These are phyloP conservation scores for Ustulina deusta DNA, from an alignment of 2,329 filamentous ascomycete genomes.

Conservation along the genomic window DNA sequence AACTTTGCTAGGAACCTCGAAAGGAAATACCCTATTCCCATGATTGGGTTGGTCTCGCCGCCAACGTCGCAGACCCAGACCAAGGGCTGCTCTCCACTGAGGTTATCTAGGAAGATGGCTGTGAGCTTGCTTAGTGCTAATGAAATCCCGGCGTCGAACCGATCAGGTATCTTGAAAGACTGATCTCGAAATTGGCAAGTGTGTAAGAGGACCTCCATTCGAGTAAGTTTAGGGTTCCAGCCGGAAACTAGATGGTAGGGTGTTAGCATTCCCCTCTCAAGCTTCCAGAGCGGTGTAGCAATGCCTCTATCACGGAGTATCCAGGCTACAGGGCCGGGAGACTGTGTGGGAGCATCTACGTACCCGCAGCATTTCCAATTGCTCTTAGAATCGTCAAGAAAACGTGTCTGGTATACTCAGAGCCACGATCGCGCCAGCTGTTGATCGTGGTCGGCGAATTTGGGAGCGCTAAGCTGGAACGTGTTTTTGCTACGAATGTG, in stretches of 20 bases:
- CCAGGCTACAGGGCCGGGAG: background rate
- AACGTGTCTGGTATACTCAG: slow-evolving; percentile 45
- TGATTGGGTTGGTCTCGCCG: background rate
- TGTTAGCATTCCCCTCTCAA: slow-evolving; percentile 22
- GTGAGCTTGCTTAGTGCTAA: slow-evolving; percentile 60
- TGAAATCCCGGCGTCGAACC: slow-evolving; percentile 52
- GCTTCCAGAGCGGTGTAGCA: background rate
- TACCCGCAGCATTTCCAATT: slow-evolving; percentile 53
- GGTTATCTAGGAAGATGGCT: slow-evolving; percentile 57
- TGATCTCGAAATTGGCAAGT: slow-evolving; percentile 52
- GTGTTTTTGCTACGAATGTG: slow-evolving; percentile 3
- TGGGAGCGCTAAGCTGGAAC: background rate
- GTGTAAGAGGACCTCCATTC: slow-evolving; percentile 63
- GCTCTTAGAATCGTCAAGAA: slow-evolving; percentile 59
- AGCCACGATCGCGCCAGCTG: background rate
- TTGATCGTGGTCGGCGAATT: too few species aligned
- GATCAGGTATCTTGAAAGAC: slow-evolving; percentile 61
- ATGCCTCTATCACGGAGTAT: background rate
- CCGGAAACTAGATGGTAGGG: slow-evolving; percentile 21
- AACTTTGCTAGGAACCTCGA: slow-evolving; percentile 56
- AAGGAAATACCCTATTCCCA: slow-evolving; percentile 37
- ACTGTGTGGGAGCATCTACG: slow-evolving; percentile 12
- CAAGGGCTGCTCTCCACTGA: slow-evolving; percentile 35
- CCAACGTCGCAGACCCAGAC: background rate
- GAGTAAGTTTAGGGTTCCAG: slow-evolving; percentile 48